These are phyloP conservation scores for Pleurotus pulmonarius DNA, from an alignment of 768 basidiomycete species.

Conservation along the genomic window DNA sequence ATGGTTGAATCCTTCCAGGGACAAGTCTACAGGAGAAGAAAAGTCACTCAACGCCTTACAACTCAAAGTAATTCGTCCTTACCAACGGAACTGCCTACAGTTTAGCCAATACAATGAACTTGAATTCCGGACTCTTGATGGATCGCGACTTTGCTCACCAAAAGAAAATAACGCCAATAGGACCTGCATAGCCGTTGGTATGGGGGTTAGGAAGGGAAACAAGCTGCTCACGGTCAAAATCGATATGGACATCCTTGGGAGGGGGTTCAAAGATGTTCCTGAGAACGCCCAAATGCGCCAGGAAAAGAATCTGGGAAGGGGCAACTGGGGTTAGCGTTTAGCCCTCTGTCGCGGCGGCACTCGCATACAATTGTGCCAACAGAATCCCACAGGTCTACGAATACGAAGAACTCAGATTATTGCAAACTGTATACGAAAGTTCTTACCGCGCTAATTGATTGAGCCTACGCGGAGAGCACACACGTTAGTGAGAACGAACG, in stretches of 20 bases:
- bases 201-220: too few relatives aligned
- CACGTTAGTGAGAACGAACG: not conserved
- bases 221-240: not conserved
- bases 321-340: too few relatives aligned
- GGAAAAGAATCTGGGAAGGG: slow-evolving; percentile 1
- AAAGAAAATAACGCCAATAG: not conserved
- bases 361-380: not conserved
- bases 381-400: not conserved
- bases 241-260: not conserved
- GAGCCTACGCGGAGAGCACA: not conserved
- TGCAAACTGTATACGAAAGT: not conserved
- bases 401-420: too few relatives aligned
- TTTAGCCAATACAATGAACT: not conserved
- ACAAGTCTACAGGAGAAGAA: not conserved
- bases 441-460: slow-evolving; percentile 2
- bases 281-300: slow-evolving; percentile 6
- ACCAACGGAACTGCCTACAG: slow-evolving; percentile 3
- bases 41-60: not conserved
- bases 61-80: not conserved
- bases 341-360: too few relatives aligned
- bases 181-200: not conserved
- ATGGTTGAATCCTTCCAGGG: slow-evolving; percentile 1
- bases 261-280: not conserved
- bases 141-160: not conserved
- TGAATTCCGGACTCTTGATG: not conserved